phyloP scores from a whole-genome alignment of 257 asterid species.

The Nicotiana knightiana region DNA sequence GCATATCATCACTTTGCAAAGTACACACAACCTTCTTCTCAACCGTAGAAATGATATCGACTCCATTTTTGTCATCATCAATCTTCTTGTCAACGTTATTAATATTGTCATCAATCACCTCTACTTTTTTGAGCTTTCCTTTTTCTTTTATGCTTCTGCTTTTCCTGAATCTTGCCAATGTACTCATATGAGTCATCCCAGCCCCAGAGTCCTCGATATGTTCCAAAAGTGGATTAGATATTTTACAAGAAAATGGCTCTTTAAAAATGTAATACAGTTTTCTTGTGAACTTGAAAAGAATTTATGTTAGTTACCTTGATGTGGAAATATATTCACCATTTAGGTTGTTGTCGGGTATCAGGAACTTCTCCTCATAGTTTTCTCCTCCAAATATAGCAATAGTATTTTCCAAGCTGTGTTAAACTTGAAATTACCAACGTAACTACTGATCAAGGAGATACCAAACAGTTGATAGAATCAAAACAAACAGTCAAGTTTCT shows the following conservation, averaged over 20 bases:
- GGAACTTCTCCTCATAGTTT: slow-evolving; percentile 51
- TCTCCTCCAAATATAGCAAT: slow-evolving; percentile 64
- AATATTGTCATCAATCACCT: too few species aligned
- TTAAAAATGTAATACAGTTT: too few species aligned
- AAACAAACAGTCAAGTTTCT: background rate
- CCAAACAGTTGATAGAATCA: background rate
- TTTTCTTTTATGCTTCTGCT: background rate
- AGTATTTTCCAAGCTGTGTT: slow-evolving; percentile 54
- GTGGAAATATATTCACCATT: slow-evolving; percentile 73
- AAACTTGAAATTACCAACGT: background rate
- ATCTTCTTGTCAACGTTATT: too few species aligned
- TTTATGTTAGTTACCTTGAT: slow-evolving; percentile 38
- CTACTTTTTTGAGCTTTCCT: background rate
- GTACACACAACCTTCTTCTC: slow-evolving; percentile 34
- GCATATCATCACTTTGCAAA: slow-evolving; percentile 50
- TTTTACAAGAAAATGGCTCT: too few species aligned
- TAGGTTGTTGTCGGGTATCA: slow-evolving; percentile 55
- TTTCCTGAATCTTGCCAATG: slow-evolving; percentile 66
- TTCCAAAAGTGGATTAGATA: background rate
- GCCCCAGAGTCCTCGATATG: slow-evolving; percentile 78
- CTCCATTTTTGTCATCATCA: slow-evolving; percentile 19
- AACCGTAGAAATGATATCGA: slow-evolving; percentile 49
- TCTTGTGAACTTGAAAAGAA: background rate
- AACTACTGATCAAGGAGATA: background rate
- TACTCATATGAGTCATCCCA: slow-evolving; percentile 83